Conservation (phyloP, 768 basidiomycete species). For the Chalciporus piperatus region DNA sequence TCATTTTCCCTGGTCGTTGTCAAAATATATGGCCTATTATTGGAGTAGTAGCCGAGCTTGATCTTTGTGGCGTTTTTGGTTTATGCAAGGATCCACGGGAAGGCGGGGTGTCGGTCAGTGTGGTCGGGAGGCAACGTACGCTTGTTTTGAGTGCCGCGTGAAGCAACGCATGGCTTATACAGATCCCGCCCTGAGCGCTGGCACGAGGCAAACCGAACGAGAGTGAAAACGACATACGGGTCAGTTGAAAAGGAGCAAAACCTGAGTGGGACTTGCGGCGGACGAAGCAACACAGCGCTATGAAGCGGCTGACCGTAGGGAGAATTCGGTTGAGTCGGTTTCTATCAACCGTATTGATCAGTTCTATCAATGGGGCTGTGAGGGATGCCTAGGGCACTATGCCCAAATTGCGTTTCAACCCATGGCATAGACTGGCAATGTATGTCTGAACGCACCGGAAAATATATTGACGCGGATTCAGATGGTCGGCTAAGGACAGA, state of each 20-base stretch:
- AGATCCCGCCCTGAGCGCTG: background rate
- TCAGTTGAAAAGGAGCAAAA: too few species aligned
- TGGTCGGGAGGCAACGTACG: background rate
- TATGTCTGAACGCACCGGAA: too few species aligned
- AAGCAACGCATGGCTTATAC: background rate
- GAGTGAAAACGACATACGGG: background rate
- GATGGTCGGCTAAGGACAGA: background rate
- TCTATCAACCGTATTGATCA: conserved; percentile 22
- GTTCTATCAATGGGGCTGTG: conserved; percentile 16
- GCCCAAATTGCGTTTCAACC: conserved; percentile 1
- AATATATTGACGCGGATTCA: background rate
- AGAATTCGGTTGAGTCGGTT: too few species aligned
- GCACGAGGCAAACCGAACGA: background rate
- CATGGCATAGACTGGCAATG: background rate
- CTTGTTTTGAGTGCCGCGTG: conserved; percentile 1
- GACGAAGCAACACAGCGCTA: background rate
- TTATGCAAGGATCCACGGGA: conserved; percentile 12
- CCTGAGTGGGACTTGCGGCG: too few species aligned
- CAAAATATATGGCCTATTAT: conserved; percentile 4
- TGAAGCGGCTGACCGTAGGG: too few species aligned
- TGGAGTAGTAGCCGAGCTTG: conserved; percentile 1
- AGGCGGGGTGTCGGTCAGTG: background rate
- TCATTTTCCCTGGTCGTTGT: background rate
- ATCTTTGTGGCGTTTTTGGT: conserved; percentile 15
- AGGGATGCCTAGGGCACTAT: conserved; percentile 7